A percentile compares a stretch with the other conserved stretches of the same genome.
These are phyloP conservation scores for Nemania diffusa DNA, from an alignment of 2,329 filamentous ascomycete genomes.

Conservation along the genomic window DNA sequence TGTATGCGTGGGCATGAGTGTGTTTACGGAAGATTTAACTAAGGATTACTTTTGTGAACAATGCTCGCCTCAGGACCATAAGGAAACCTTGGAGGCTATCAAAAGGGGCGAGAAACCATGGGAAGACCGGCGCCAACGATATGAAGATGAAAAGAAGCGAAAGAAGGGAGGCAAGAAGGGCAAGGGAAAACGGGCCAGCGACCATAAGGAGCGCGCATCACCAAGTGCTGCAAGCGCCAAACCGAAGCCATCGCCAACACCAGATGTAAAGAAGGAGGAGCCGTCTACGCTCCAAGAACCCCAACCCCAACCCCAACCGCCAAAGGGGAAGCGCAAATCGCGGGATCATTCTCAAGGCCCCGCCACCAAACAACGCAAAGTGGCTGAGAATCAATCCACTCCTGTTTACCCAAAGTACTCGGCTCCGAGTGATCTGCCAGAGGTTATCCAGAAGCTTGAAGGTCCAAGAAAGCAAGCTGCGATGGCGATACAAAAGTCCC, in stretches of 20 bases:
- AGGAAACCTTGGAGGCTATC: conserved; percentile 80
- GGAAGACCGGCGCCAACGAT: conserved; percentile 74
- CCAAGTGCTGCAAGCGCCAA: conserved; percentile 55
- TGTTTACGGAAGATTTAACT: conserved; percentile 80
- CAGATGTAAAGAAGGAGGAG: conserved; percentile 53
- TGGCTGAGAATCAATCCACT: conserved; percentile 60
- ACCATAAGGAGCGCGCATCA: conserved; percentile 64
- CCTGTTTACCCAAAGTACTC: conserved; percentile 56
- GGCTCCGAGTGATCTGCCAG: conserved; percentile 63
- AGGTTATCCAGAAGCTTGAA: conserved; percentile 65
- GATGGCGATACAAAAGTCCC: conserved; percentile 74
- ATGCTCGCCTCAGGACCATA: conserved; percentile 86
- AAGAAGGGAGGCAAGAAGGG: conserved; percentile 71
- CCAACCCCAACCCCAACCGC: conserved; percentile 49
- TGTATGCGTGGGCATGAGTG: conserved; percentile 87
- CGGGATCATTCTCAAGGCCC: conserved; percentile 66
- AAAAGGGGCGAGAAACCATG: conserved; percentile 85
- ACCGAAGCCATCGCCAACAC: conserved; percentile 52
- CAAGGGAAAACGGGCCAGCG: conserved; percentile 73
- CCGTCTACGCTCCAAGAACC: conserved; percentile 52
- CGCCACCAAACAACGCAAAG: conserved; percentile 63
- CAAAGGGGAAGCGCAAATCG: conserved; percentile 66
- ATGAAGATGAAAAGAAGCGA: conserved; percentile 71
- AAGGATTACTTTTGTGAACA: conserved; percentile 93
- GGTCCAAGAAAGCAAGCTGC: conserved; percentile 74